A percentile compares a stretch with the other conserved stretches of the same genome.
phyloP scores from a whole-genome alignment of 176 grass and related monocot genomes.

The Canna indica region DNA sequence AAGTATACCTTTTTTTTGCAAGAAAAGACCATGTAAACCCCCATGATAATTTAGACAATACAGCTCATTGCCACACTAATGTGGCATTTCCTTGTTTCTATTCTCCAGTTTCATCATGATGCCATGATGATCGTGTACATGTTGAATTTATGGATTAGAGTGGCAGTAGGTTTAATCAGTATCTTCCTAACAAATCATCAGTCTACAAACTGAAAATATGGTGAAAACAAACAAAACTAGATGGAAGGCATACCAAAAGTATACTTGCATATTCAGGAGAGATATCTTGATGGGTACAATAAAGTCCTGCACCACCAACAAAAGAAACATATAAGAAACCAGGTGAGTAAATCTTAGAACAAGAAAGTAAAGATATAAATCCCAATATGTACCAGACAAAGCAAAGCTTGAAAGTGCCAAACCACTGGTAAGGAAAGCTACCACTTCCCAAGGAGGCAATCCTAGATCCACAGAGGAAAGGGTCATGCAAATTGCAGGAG shows the following conservation, averaged over 20 bases:
- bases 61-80: no score
- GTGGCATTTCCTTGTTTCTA: no score
- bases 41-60: no score
- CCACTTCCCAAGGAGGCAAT: constrained; percentile 75
- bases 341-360: not conserved
- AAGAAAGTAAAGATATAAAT: constrained; percentile 19
- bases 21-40: no score
- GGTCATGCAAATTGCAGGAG: constrained; percentile 84
- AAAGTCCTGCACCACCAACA: constrained; percentile 49
- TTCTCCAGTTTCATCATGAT: not conserved
- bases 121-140: not conserved
- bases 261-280: constrained; percentile 96
- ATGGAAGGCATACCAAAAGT: constrained; percentile 59
- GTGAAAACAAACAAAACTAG: not conserved
- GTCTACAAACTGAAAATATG: not conserved
- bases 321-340: not conserved
- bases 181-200: not conserved
- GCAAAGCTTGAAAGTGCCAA: constrained; percentile 89
- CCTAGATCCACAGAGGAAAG: constrained; percentile 96
- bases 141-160: not conserved
- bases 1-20: no score
- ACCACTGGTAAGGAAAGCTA: constrained; percentile 73
- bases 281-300: constrained; percentile 99
- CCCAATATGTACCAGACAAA: constrained; percentile 56
- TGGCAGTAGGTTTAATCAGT: not conserved